Conservation (phyloP, 2,329 filamentous ascomycete species). For the Hymenoscyphus fructigenus region DNA sequence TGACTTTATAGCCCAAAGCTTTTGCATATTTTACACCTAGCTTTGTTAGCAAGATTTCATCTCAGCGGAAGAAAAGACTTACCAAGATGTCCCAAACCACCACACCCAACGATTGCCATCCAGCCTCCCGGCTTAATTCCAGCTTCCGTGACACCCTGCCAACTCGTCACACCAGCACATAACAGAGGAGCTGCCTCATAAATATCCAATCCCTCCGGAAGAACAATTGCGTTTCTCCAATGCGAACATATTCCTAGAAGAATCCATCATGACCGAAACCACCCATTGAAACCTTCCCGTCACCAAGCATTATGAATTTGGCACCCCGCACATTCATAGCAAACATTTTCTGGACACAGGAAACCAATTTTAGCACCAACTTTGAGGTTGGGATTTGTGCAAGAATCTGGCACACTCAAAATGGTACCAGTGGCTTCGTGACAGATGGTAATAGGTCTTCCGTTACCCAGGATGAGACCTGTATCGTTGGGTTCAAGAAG, state of each 20-base stretch:
- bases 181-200: constrained; percentile 44
- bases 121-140: constrained; percentile 21
- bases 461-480: constrained; percentile 11
- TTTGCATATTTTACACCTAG: constrained; percentile 26
- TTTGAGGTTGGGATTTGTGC: constrained; percentile 14
- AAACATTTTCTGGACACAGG: constrained; percentile 16
- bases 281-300: constrained; percentile 41
- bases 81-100: constrained; percentile 27
- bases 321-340: constrained; percentile 44
- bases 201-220: constrained; percentile 40
- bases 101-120: constrained; percentile 26
- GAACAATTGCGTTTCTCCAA: constrained; percentile 44
- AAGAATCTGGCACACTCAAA: constrained; percentile 15
- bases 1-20: constrained; percentile 23
- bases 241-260: constrained; percentile 50
- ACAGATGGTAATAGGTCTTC: constrained; percentile 19
- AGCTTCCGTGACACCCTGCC: constrained; percentile 19
- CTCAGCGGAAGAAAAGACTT: neutral
- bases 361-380: constrained; percentile 21
- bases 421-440: constrained; percentile 24
- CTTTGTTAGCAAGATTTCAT: neutral
- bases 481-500: constrained; percentile 11
- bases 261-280: constrained; percentile 46
- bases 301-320: constrained; percentile 44
- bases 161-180: constrained; percentile 48